Conservation (phyloP, 345 rosid genomes). For the Psidium friedrichsthalianum region DNA sequence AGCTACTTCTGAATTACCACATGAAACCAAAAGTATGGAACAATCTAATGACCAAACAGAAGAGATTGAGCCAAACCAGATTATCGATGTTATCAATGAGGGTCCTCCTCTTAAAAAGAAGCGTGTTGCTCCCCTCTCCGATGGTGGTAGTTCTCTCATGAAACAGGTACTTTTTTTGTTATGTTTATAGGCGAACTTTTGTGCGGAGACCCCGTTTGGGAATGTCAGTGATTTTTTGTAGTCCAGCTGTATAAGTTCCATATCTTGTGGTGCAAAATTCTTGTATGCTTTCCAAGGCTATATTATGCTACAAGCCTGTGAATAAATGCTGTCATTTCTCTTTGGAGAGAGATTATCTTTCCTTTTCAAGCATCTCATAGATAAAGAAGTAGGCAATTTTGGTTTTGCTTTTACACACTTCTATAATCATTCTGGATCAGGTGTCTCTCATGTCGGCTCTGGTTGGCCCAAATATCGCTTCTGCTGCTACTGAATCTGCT, state of each 20-base stretch:
- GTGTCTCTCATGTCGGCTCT: constrained; percentile 53
- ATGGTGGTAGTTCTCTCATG: constrained; percentile 51
- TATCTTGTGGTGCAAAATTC: not conserved
- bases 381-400: not conserved
- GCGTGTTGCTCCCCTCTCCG: constrained; percentile 24
- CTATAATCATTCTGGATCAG: constrained; percentile 16
- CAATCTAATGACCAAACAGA: constrained; percentile 14
- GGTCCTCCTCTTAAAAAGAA: constrained; percentile 51
- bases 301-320: not conserved
- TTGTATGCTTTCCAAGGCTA: not conserved
- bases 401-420: not conserved
- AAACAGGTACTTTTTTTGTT: constrained; percentile 46
- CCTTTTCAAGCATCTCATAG: not conserved
- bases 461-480: constrained; percentile 52
- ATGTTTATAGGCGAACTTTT: not conserved
- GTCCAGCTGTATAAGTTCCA: not conserved
- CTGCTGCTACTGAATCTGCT: constrained; percentile 82
- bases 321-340: not conserved
- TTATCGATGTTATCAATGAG: constrained; percentile 27
- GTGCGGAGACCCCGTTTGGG: not conserved
- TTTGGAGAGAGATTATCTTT: not conserved
- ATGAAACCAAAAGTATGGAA: constrained; percentile 17
- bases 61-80: constrained; percentile 25
- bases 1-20: constrained; percentile 23
- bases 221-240: not conserved